Conservation (phyloP, 768 basidiomycete species). For the Xerocomellus chrysenteron region DNA sequence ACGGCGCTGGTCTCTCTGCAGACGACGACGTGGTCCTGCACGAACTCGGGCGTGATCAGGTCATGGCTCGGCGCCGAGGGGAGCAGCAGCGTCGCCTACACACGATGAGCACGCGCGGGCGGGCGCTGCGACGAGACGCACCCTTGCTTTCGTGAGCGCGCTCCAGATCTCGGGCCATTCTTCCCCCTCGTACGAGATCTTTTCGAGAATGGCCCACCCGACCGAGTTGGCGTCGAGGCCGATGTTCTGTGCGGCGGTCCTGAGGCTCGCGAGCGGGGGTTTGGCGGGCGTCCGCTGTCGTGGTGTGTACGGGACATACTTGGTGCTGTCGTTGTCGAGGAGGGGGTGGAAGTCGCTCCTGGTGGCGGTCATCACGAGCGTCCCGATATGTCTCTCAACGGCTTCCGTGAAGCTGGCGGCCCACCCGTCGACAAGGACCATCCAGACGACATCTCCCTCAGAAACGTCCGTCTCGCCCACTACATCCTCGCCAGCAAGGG, state of each 20-base stretch:
- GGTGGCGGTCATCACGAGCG: slow-evolving; percentile 34
- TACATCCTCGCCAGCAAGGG: slow-evolving; percentile 43
- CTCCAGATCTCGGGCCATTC: slow-evolving; percentile 76
- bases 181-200: slow-evolving; percentile 52
- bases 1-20: slow-evolving; percentile 48
- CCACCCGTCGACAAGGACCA: slow-evolving; percentile 9
- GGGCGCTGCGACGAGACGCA: slow-evolving; percentile 30
- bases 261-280: slow-evolving; percentile 57
- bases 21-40: slow-evolving; percentile 78
- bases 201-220: slow-evolving; percentile 80
- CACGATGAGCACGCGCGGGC: neutral
- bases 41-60: slow-evolving; percentile 66
- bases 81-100: slow-evolving; percentile 76
- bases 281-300: slow-evolving; percentile 47
- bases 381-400: slow-evolving; percentile 11
- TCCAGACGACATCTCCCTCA: slow-evolving; percentile 27
- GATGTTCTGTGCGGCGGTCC: slow-evolving; percentile 65
- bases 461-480: slow-evolving; percentile 37
- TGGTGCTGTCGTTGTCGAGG: slow-evolving; percentile 42
- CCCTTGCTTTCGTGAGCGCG: slow-evolving; percentile 65
- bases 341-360: slow-evolving; percentile 65
- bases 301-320: slow-evolving; percentile 79
- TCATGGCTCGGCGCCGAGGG: slow-evolving; percentile 63
- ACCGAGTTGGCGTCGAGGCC: slow-evolving; percentile 63
- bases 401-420: slow-evolving; percentile 20